Percentiles rank a stretch among this genome's conserved stretches.
Evolutionary conservation across 305 asterid genomes (phyloP).

Genomic region (Fraxinus velutina): DNA sequence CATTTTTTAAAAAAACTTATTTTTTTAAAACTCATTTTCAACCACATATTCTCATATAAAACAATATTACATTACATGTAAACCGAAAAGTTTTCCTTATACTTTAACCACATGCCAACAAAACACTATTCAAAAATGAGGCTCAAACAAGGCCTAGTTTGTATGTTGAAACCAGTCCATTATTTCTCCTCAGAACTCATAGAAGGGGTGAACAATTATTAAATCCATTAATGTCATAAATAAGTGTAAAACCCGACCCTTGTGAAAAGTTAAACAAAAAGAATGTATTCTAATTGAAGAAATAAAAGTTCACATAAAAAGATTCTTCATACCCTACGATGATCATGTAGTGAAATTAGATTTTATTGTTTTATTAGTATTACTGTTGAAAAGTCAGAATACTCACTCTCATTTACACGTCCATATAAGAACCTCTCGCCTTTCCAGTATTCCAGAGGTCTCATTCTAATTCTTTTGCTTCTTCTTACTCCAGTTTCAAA

Average conservation of each 20-base stretch:
- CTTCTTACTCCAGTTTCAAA: slow-evolving; percentile 73
- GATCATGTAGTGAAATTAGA: neutral
- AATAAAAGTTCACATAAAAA: neutral
- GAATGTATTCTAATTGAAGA: neutral
- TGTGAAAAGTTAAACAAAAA: neutral
- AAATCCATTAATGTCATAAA: neutral
- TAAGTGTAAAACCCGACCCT: neutral
- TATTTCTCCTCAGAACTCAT: neutral
- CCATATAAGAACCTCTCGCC: slow-evolving; percentile 82
- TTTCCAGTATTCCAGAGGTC: slow-evolving; percentile 89
- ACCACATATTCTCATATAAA: neutral
- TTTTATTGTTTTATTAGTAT: neutral
- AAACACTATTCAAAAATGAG: neutral
- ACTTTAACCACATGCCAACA: neutral
- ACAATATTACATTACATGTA: too few relatives aligned
- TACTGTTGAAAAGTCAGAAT: slow-evolving; percentile 13
- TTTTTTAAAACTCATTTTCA: neutral
- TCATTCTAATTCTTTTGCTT: slow-evolving; percentile 75
- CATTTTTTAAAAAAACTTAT: too few relatives aligned
- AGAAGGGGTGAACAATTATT: neutral
- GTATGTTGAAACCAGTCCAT: neutral
- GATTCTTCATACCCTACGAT: neutral
- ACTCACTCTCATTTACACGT: slow-evolving; percentile 66
- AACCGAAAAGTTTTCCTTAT: neutral
- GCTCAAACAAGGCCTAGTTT: neutral